Percentiles rank a stretch among this genome's conserved stretches.
phyloP scores from a whole-genome alignment of 352 stramenopile genomes.

The Globisporangium cystogenes region DNA sequence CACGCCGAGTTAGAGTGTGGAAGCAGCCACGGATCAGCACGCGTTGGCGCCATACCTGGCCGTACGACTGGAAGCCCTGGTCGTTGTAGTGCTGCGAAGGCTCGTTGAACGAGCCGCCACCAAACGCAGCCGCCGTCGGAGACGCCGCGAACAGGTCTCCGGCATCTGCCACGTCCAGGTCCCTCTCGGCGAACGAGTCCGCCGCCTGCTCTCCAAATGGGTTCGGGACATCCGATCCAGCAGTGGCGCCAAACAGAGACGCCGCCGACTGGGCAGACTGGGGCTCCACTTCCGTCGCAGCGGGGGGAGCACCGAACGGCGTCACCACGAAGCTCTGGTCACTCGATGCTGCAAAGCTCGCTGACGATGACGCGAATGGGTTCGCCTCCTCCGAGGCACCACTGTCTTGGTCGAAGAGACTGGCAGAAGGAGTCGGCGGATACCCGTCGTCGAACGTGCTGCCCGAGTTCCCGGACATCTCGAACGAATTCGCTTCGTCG shows the following conservation, averaged over 20 bases:
- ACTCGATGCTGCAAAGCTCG: conserved; percentile 20
- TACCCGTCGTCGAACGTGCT: conserved; percentile 17
- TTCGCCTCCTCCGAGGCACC: conserved; percentile 26
- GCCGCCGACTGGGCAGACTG: conserved; percentile 34
- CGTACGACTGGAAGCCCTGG: conserved; percentile 26
- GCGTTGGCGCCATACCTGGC: conserved; percentile 22
- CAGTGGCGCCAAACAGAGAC: conserved; percentile 58
- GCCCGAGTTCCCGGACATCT: conserved; percentile 20
- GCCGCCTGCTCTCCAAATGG: conserved; percentile 27
- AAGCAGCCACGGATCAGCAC: neutral
- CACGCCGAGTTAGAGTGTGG: neutral
- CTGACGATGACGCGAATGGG: conserved; percentile 34
- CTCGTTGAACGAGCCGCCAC: conserved; percentile 23
- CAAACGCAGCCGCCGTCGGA: conserved; percentile 25
- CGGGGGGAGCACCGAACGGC: conserved; percentile 7
- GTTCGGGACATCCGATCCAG: conserved; percentile 35
- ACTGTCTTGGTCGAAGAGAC: conserved; percentile 18
- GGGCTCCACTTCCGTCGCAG: neutral
- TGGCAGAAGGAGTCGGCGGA: conserved; percentile 8
- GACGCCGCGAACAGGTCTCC: conserved; percentile 52
- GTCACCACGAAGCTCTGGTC: conserved; percentile 7
- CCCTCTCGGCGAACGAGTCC: conserved; percentile 32
- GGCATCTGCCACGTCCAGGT: conserved; percentile 47
- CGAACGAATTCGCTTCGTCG: conserved; percentile 18
- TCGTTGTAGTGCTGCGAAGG: conserved; percentile 17